Evolutionary conservation across 2,329 filamentous ascomycete species (phyloP).

Genomic region (Alternaria panax): DNA sequence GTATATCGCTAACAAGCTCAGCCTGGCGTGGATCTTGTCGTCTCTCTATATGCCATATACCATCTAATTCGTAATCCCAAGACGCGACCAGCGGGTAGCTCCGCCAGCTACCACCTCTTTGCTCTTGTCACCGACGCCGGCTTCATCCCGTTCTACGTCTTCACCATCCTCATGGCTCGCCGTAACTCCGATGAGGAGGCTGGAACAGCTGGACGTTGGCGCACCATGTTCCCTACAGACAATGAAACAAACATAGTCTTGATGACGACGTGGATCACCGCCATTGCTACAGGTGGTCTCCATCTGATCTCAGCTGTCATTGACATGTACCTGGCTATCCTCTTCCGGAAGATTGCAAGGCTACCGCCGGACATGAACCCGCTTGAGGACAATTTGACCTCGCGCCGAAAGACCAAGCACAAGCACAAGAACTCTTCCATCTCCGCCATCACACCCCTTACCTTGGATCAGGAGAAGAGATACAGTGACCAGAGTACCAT

Average conservation of each 20-base stretch:
- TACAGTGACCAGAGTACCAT: slow-evolving; percentile 58
- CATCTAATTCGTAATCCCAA: slow-evolving; percentile 77
- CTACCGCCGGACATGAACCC: slow-evolving; percentile 97
- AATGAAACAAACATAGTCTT: slow-evolving; percentile 66
- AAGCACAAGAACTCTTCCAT: slow-evolving; percentile 74
- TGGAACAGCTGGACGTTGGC: slow-evolving; percentile 66
- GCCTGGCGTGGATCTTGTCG: slow-evolving; percentile 77
- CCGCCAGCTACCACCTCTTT: slow-evolving; percentile 89
- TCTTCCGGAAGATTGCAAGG: slow-evolving; percentile 81
- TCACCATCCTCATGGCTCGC: slow-evolving; percentile 63
- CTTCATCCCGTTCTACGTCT: slow-evolving; percentile 69
- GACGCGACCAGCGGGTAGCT: slow-evolving; percentile 77
- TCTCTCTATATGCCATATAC: slow-evolving; percentile 79
- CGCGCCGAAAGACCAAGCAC: slow-evolving; percentile 67
- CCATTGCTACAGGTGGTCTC: slow-evolving; percentile 69
- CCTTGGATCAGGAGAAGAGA: slow-evolving; percentile 67
- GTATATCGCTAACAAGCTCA: slow-evolving; percentile 49
- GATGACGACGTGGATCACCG: slow-evolving; percentile 71
- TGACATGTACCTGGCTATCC: slow-evolving; percentile 76
- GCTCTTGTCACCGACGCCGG: slow-evolving; percentile 75
- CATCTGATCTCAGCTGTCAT: slow-evolving; percentile 75
- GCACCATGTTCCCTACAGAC: slow-evolving; percentile 69
- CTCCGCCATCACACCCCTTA: slow-evolving; percentile 53
- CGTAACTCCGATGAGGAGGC: slow-evolving; percentile 59
- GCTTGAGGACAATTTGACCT: slow-evolving; percentile 83